phyloP scores from a whole-genome alignment of 352 stramenopile species.

The Detonula confervacea region DNA sequence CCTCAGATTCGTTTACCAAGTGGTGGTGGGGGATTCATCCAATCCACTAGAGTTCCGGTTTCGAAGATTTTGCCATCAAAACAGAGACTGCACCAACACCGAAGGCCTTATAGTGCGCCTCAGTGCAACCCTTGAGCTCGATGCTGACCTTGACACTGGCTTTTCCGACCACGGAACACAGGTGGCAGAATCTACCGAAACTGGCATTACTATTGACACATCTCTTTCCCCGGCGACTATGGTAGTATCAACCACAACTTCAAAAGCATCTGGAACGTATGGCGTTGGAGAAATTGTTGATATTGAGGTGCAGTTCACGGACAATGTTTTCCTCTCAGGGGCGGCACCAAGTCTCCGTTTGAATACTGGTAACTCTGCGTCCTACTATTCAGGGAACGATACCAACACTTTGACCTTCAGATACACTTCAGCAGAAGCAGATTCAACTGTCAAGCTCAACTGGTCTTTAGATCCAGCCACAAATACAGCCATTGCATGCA shows the following conservation, averaged over 20 bases:
- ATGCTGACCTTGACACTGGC: slow-evolving; percentile 40
- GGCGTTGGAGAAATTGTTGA: slow-evolving; percentile 48
- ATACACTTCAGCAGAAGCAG: slow-evolving; percentile 39
- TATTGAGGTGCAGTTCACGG: slow-evolving; percentile 50
- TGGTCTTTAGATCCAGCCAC: slow-evolving; percentile 47
- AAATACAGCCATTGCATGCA: slow-evolving; percentile 37
- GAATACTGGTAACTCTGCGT: slow-evolving; percentile 41
- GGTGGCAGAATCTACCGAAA: slow-evolving; percentile 35
- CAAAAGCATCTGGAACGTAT: slow-evolving; percentile 41
- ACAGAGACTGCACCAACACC: slow-evolving; percentile 33
- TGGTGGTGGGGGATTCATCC: slow-evolving; percentile 45
- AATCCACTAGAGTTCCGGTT: slow-evolving; percentile 44
- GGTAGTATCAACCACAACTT: slow-evolving; percentile 33
- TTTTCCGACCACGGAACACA: slow-evolving; percentile 49
- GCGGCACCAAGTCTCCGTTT: slow-evolving; percentile 30
- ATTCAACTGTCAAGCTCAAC: slow-evolving; percentile 41
- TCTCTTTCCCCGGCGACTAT: slow-evolving; percentile 31
- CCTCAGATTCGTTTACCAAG: slow-evolving; percentile 46
- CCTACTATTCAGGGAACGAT: slow-evolving; percentile 39
- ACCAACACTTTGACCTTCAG: slow-evolving; percentile 48
- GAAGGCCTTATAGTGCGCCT: slow-evolving; percentile 44
- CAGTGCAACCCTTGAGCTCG: slow-evolving; percentile 39
- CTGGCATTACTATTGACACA: slow-evolving; percentile 51
- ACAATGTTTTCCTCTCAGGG: slow-evolving; percentile 45
- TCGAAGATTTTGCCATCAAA: slow-evolving; percentile 32